These are phyloP conservation scores for Fusarium succisae DNA, from an alignment of 2,329 filamentous ascomycete genomes.

Conservation along the genomic window DNA sequence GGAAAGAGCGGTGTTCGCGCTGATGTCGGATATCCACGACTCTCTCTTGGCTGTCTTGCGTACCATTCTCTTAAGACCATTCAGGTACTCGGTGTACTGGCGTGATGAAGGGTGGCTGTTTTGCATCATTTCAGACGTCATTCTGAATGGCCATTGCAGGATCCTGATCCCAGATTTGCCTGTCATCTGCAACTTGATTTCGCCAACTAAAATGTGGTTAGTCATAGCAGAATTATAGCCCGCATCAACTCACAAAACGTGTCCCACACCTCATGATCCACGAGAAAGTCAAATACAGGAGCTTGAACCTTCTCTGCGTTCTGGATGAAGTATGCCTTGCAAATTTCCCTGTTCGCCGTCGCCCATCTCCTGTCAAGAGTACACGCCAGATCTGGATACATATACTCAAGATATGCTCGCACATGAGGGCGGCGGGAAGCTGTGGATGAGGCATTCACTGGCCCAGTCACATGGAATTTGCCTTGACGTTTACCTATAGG, in stretches of 20 bases:
- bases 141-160: background rate
- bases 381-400: background rate
- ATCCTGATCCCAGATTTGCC: rapidly evolving
- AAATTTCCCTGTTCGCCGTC: rapidly evolving
- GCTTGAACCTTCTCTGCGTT: rapidly evolving
- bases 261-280: background rate
- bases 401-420: background rate
- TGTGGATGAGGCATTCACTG: background rate
- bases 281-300: background rate
- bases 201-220: background rate
- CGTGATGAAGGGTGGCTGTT: background rate
- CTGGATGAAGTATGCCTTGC: rapidly evolving
- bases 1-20: background rate
- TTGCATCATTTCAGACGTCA: background rate
- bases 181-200: background rate
- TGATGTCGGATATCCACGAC: background rate
- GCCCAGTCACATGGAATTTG: rapidly evolving
- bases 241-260: background rate
- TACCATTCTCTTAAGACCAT: background rate
- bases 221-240: background rate
- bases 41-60: background rate
- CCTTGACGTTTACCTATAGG: background rate
- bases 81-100: background rate
- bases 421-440: background rate
- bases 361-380: background rate